phyloP scores from a whole-genome alignment of 768 basidiomycete species.

The Lactarius pseudohatsudake region DNA sequence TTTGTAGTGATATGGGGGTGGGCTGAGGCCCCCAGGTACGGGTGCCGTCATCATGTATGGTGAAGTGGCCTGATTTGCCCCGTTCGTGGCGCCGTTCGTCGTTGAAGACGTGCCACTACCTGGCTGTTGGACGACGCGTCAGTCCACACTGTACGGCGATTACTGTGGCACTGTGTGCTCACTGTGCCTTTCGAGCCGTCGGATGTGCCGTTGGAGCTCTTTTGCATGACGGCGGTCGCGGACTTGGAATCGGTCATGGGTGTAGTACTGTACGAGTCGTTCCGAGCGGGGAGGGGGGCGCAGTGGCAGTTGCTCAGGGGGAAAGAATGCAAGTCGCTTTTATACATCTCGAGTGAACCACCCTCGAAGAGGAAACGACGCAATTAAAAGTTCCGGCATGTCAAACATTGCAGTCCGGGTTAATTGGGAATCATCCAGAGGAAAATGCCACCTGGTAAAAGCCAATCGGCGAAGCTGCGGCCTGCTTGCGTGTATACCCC shows the following conservation, averaged over 20 bases:
- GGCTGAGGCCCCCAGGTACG: constrained; percentile 29
- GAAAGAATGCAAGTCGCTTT: constrained; percentile 3
- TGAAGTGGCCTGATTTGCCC: constrained; percentile 14
- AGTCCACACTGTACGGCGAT: constrained; percentile 92
- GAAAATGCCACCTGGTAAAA: constrained; percentile 13
- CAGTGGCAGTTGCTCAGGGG: constrained; percentile 9
- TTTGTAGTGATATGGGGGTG: constrained; percentile 28
- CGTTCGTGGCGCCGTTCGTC: constrained; percentile 14
- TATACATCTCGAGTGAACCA: constrained; percentile 18
- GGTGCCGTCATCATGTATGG: constrained; percentile 25
- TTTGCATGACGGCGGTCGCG: constrained; percentile 25
- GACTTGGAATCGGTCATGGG: constrained; percentile 23
- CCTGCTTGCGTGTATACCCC: constrained; percentile 10
- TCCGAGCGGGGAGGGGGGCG: background rate
- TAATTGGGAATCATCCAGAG: constrained; percentile 27
- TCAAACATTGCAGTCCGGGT: constrained; percentile 24
- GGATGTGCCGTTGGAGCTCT: constrained; percentile 14
- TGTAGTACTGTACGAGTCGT: background rate
- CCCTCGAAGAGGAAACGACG: constrained; percentile 20
- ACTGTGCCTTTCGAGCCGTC: constrained; percentile 85
- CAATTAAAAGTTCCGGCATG: constrained; percentile 25
- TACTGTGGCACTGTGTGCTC: constrained; percentile 85
- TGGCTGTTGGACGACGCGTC: constrained; percentile 76
- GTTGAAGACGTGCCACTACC: constrained; percentile 75
- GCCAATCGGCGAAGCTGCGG: constrained; percentile 26